Conservation (phyloP, 306 rosid species). For the Ziziphus jujuba region DNA sequence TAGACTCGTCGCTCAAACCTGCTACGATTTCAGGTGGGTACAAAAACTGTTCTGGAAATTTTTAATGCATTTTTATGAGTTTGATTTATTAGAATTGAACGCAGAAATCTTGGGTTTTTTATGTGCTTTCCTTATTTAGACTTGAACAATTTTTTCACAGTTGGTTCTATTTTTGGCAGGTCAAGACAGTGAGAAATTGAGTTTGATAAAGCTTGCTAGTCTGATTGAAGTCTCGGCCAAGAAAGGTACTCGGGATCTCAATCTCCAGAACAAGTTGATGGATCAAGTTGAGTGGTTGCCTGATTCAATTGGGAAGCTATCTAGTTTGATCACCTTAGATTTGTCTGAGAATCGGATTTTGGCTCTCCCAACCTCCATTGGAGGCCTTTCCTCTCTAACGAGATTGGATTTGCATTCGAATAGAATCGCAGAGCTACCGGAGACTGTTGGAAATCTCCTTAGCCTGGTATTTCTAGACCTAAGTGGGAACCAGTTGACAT, state of each 20-base stretch:
- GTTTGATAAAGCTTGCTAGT: slow-evolving; percentile 73
- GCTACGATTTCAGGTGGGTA: slow-evolving; percentile 41
- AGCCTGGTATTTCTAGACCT: slow-evolving; percentile 61
- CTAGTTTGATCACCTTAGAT: slow-evolving; percentile 69
- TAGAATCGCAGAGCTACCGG: slow-evolving; percentile 61
- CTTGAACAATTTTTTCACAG: background rate
- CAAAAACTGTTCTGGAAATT: too few relatives aligned
- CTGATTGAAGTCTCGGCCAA: slow-evolving; percentile 74
- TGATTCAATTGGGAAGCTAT: slow-evolving; percentile 75
- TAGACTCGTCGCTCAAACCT: slow-evolving; percentile 60
- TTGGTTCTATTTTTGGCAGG: slow-evolving; percentile 46
- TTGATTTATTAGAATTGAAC: too few relatives aligned
- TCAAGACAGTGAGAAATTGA: slow-evolving; percentile 75
- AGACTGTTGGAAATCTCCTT: slow-evolving; percentile 60
- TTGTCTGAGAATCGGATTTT: slow-evolving; percentile 73
- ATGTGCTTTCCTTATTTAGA: too few relatives aligned
- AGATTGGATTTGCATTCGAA: slow-evolving; percentile 78
- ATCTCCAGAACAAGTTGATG: slow-evolving; percentile 63
- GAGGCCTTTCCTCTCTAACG: slow-evolving; percentile 67
- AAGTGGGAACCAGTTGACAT: slow-evolving; percentile 55
- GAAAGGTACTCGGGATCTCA: slow-evolving; percentile 64
- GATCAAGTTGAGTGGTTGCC: slow-evolving; percentile 91
- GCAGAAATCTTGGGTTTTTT: too few relatives aligned
- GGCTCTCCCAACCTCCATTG: slow-evolving; percentile 68
- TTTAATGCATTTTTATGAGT: too few relatives aligned